Percentiles rank a stretch among this genome's conserved stretches.
These are phyloP conservation scores for Urtica urens DNA, from an alignment of 306 rosid genomes.

Conservation along the genomic window DNA sequence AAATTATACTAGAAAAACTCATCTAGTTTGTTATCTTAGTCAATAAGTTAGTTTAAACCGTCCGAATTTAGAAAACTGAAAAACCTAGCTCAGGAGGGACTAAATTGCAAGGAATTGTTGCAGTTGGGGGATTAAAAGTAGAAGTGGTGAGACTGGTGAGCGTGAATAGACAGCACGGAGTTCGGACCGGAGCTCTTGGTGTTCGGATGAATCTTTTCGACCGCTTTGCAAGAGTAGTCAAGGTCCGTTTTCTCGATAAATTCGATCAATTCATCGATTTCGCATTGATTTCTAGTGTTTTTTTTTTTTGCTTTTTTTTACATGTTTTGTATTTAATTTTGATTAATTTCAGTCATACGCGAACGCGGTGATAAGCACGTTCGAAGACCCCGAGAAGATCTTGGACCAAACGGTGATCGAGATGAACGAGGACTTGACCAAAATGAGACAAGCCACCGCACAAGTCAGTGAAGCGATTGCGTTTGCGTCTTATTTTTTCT, in stretches of 20 bases:
- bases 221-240: slow-evolving; percentile 75
- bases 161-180: slow-evolving; percentile 24
- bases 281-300: neutral
- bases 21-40: neutral
- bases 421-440: slow-evolving; percentile 89
- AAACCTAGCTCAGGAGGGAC: neutral
- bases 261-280: neutral
- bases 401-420: slow-evolving; percentile 92
- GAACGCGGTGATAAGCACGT: slow-evolving; percentile 70
- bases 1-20: too few relatives aligned
- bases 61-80: neutral
- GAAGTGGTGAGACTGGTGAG: slow-evolving; percentile 30
- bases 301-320: slow-evolving; percentile 13
- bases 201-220: slow-evolving; percentile 77
- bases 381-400: slow-evolving; percentile 95
- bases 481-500: too few relatives aligned
- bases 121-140: slow-evolving; percentile 29
- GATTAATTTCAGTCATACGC: slow-evolving; percentile 83
- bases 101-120: slow-evolving; percentile 1
- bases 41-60: neutral
- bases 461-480: slow-evolving; percentile 66
- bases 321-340: too few relatives aligned
- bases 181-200: slow-evolving; percentile 63
- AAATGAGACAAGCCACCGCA: slow-evolving; percentile 98
- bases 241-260: slow-evolving; percentile 36